phyloP scores from a whole-genome alignment of 176 grass and related monocot genomes.

The Saccharum spontaneum region DNA sequence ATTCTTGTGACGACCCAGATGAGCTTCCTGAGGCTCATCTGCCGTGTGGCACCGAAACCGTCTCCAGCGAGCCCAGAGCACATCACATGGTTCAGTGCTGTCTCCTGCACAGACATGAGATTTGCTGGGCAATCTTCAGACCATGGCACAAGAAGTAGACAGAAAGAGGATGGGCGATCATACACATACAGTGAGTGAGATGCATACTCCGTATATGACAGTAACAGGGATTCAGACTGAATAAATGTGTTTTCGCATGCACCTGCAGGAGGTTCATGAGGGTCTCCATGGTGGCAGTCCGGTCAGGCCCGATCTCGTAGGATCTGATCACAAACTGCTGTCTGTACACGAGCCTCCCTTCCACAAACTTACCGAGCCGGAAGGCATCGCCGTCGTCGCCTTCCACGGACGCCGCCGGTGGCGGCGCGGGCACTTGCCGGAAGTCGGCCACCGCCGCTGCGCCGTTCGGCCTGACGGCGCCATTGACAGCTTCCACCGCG shows the following conservation, averaged over 20 bases:
- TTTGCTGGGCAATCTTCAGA: neutral
- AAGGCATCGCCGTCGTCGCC: constrained; percentile 23
- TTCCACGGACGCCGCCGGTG: neutral
- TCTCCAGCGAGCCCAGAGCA: constrained; percentile 50
- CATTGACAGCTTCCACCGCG: constrained; percentile 24
- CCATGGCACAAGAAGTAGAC: neutral
- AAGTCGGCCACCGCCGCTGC: neutral
- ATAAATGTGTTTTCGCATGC: neutral
- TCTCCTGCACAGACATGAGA: constrained; percentile 29
- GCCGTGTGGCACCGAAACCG: constrained; percentile 45
- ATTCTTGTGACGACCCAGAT: constrained; percentile 60
- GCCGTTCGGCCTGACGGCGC: constrained; percentile 37
- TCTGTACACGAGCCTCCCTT: constrained; percentile 51
- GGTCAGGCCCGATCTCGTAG: constrained; percentile 60
- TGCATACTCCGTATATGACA: neutral
- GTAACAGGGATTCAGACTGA: neutral
- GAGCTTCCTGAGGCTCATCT: constrained; percentile 60
- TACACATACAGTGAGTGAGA: neutral
- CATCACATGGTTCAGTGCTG: constrained; percentile 59
- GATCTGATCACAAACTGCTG: constrained; percentile 56
- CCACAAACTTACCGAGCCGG: constrained; percentile 44
- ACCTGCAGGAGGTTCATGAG: constrained; percentile 65
- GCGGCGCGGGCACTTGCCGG: neutral
- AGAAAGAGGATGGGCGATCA: neutral
- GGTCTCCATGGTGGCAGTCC: constrained; percentile 62